Conservation (phyloP, 2,329 filamentous ascomycete species). For the Penicillium brasilianum region DNA sequence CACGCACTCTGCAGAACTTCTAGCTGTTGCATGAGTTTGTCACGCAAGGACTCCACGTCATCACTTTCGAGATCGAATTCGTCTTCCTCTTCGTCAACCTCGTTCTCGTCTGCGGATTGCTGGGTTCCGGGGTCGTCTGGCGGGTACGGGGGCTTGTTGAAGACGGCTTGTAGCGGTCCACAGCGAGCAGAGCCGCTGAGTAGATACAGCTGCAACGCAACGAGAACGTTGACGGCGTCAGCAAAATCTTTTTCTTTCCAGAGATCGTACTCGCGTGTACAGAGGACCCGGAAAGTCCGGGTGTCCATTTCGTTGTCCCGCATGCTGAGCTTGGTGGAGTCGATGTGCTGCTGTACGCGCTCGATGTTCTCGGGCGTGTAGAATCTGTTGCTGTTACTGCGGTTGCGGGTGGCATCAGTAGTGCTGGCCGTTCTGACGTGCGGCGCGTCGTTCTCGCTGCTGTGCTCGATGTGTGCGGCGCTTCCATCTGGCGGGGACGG, state of each 20-base stretch:
- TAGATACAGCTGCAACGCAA: conserved; percentile 34
- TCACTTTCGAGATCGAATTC: too few relatives aligned
- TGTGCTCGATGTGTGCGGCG: background rate
- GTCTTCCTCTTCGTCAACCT: conserved; percentile 1
- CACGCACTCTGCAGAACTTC: too few relatives aligned
- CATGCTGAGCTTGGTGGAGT: conserved; percentile 20
- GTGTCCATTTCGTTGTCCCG: conserved; percentile 24
- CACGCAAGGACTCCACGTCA: too few relatives aligned
- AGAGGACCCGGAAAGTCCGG: conserved; percentile 31
- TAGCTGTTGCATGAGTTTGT: too few relatives aligned
- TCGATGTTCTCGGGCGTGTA: conserved; percentile 26
- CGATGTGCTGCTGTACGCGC: conserved; percentile 23
- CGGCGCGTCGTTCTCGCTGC: background rate
- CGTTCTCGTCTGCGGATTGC: background rate
- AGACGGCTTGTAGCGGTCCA: conserved; percentile 30
- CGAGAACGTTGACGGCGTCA: conserved; percentile 24
- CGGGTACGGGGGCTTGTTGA: conserved; percentile 26
- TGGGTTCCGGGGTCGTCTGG: background rate
- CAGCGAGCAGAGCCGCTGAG: conserved; percentile 35
- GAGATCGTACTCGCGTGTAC: conserved; percentile 36
- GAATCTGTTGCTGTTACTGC: conserved; percentile 15
- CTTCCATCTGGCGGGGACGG: background rate
- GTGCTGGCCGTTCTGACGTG: background rate
- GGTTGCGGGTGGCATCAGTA: background rate
- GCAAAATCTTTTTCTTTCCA: conserved; percentile 32